These are phyloP conservation scores for Claviceps sorghi DNA, from an alignment of 2,329 filamentous ascomycete species.

Conservation along the genomic window DNA sequence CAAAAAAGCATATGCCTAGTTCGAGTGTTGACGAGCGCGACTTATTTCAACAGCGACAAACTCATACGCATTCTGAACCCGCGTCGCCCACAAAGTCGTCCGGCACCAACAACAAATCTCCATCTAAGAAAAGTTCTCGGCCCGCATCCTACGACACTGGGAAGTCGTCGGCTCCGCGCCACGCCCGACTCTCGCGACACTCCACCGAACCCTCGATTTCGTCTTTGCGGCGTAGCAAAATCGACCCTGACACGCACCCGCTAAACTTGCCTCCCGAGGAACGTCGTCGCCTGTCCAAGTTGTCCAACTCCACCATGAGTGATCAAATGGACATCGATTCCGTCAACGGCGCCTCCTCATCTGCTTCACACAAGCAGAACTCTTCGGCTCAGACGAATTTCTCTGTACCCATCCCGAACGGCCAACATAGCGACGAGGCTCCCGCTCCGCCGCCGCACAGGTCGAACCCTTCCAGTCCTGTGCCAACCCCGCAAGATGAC, in stretches of 20 bases:
- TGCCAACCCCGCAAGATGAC: conserved; percentile 47
- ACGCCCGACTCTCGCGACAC: conserved; percentile 32
- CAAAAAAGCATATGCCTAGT: conserved; percentile 27
- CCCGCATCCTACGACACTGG: conserved; percentile 15
- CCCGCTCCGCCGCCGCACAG: conserved; percentile 61
- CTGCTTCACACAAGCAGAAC: conserved; percentile 26
- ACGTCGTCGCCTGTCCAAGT: conserved; percentile 57
- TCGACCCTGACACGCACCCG: conserved; percentile 63
- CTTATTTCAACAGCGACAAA: conserved; percentile 18
- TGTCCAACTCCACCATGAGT: conserved; percentile 45
- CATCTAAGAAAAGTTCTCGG: conserved; percentile 16
- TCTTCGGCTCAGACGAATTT: conserved; percentile 29
- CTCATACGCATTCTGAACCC: conserved; percentile 20
- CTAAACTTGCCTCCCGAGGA: conserved; percentile 84
- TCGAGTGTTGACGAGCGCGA: conserved; percentile 22
- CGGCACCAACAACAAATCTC: conserved; percentile 16
- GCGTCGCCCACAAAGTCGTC: conserved; percentile 24
- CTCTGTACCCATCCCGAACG: conserved; percentile 38
- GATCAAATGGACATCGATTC: conserved; percentile 65
- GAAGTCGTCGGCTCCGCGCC: conserved; percentile 14
- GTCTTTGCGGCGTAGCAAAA: conserved; percentile 35
- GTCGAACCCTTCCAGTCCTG: conserved; percentile 45
- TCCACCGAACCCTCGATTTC: conserved; percentile 33
- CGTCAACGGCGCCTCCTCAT: conserved; percentile 36
- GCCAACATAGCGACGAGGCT: conserved; percentile 27